These are phyloP conservation scores for Paulownia fortunei DNA, from an alignment of 257 asterid genomes.

Conservation along the genomic window DNA sequence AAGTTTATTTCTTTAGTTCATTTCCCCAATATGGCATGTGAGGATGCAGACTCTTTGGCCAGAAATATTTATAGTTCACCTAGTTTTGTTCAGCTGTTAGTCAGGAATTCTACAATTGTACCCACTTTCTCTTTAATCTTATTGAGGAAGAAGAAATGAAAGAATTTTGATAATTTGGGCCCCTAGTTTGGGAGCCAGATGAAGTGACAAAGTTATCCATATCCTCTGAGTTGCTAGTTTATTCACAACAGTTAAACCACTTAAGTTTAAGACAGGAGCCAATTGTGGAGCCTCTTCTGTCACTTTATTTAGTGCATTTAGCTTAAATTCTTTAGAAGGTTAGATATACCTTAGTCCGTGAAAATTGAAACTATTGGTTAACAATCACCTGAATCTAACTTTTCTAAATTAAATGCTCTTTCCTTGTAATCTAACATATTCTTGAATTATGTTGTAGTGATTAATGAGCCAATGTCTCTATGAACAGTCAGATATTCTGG, in stretches of 20 bases:
- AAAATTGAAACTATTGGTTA: slow-evolving; percentile 7
- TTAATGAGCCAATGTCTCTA: slow-evolving; percentile 21
- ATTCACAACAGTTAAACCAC: no score
- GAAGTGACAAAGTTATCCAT: no score
- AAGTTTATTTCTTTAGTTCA: no score
- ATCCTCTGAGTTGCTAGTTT: no score
- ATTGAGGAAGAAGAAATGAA: not conserved
- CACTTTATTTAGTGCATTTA: no score
- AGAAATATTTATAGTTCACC: no score
- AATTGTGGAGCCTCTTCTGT: no score
- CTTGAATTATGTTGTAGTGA: not conserved
- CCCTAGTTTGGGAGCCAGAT: no score
- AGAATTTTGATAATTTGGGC: not conserved
- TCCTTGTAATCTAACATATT: not conserved
- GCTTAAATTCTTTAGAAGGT: not conserved
- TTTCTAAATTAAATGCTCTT: not conserved
- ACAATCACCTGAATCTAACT: not conserved
- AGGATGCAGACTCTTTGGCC: no score
- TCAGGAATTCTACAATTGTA: not conserved
- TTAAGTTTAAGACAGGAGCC: no score
- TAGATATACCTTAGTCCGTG: not conserved
- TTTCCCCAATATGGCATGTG: no score
- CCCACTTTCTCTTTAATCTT: not conserved
- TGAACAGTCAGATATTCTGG: slow-evolving; percentile 93
- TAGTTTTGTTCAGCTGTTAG: not conserved